Percentiles rank a stretch among this genome's conserved stretches.
Conservation (phyloP, 805 yeast genomes). For the Ogataea salicorniae region DNA sequence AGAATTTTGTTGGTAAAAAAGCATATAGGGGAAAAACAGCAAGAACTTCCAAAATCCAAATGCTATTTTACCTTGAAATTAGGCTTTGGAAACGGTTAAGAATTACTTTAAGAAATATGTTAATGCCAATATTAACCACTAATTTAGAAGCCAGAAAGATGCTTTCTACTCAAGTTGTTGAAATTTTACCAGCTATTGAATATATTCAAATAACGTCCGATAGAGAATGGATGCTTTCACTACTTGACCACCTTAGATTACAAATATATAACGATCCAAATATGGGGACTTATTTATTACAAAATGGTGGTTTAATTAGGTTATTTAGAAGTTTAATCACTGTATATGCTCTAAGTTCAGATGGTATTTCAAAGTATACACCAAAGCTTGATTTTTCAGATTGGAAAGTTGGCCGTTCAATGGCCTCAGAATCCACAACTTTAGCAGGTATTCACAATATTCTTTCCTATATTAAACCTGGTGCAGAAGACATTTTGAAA, state of each 20-base stretch:
- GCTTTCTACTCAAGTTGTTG: conserved; percentile 49
- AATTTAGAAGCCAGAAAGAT: conserved; percentile 41
- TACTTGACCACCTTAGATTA: conserved; percentile 26
- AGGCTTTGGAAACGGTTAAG: conserved; percentile 53
- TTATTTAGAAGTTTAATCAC: conserved; percentile 34
- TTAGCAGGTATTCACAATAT: conserved; percentile 20
- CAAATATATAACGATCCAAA: conserved; percentile 30
- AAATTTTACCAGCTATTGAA: conserved; percentile 48
- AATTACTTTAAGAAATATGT: conserved; percentile 39
- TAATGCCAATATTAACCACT: conserved; percentile 54
- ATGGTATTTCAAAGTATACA: conserved; percentile 7
- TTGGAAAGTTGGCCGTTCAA: conserved; percentile 13
- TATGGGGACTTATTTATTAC: conserved; percentile 35
- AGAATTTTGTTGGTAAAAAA: conserved; percentile 1
- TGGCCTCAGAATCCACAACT: conserved; percentile 9
- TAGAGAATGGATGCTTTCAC: conserved; percentile 42
- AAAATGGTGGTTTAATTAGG: conserved; percentile 35
- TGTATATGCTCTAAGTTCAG: conserved; percentile 5
- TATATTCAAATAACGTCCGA: conserved; percentile 41
- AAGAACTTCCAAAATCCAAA: conserved; percentile 47
- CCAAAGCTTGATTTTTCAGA: conserved; percentile 1
- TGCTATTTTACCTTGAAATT: conserved; percentile 51
- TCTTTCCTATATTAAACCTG: conserved; percentile 23
- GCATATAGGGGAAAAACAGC: conserved; percentile 2
- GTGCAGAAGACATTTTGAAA: conserved; percentile 17